Percentiles rank a stretch among this genome's conserved stretches.
Evolutionary conservation across 495 filamentous ascomycete genomes (phyloP).

Genomic region (Cenococcum geophilum): DNA sequence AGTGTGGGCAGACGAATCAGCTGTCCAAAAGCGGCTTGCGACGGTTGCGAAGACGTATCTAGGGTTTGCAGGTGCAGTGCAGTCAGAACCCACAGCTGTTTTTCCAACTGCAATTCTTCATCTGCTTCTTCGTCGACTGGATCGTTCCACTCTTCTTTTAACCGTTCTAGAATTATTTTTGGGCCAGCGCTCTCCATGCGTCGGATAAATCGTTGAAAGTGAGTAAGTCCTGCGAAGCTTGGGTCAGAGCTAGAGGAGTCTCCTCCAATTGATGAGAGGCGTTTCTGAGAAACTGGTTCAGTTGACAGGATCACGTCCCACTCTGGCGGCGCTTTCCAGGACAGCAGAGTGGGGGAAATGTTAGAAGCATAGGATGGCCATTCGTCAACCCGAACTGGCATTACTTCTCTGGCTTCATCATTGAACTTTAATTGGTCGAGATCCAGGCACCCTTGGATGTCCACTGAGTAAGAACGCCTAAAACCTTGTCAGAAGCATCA

Average conservation of each 20-base stretch:
- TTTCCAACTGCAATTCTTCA: slow-evolving; percentile 29
- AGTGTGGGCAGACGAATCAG: not conserved
- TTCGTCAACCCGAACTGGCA: not conserved
- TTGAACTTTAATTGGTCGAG: slow-evolving; percentile 9
- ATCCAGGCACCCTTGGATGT: slow-evolving; percentile 25
- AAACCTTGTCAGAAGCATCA: not conserved
- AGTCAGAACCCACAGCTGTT: slow-evolving; percentile 34
- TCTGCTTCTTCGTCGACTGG: slow-evolving; percentile 25
- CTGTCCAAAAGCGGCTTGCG: slow-evolving; percentile 11
- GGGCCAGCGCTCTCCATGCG: slow-evolving; percentile 32
- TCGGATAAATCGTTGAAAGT: slow-evolving; percentile 34
- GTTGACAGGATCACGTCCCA: slow-evolving; percentile 21
- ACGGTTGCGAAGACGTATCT: slow-evolving; percentile 8
- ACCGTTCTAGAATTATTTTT: slow-evolving; percentile 29
- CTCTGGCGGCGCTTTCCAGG: slow-evolving; percentile 23
- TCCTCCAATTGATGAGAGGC: slow-evolving; percentile 7
- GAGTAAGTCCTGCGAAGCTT: slow-evolving; percentile 12
- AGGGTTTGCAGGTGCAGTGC: slow-evolving; percentile 31
- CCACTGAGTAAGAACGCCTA: slow-evolving; percentile 19
- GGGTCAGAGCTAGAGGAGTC: not conserved
- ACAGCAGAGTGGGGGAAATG: slow-evolving; percentile 10
- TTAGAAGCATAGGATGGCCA: slow-evolving; percentile 12
- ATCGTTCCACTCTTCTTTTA: slow-evolving; percentile 31
- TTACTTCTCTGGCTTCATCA: not conserved
- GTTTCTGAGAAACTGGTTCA: slow-evolving; percentile 6